Percentiles rank a stretch among this genome's conserved stretches.
Conservation (phyloP, 2,329 filamentous ascomycete genomes). For the Fusarium bactridioides region DNA sequence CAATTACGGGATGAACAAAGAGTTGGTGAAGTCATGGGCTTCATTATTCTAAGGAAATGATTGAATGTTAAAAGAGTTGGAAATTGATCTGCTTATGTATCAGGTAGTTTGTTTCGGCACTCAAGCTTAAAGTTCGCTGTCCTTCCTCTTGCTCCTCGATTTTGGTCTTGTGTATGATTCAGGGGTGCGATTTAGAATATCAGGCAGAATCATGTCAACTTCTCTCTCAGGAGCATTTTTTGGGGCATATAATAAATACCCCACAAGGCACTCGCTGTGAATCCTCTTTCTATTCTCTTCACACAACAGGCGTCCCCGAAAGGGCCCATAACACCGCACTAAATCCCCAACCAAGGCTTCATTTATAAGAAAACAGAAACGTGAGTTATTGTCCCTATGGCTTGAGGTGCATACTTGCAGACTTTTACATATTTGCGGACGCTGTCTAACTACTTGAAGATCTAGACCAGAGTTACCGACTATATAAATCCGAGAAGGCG, state of each 20-base stretch:
- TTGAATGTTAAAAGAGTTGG: accelerated
- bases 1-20: background rate
- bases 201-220: background rate
- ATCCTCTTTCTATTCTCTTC: background rate
- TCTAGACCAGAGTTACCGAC: background rate
- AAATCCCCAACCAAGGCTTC: background rate
- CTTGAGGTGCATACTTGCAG: background rate
- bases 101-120: background rate
- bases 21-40: background rate
- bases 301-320: background rate
- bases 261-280: background rate
- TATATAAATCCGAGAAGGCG: background rate
- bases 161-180: background rate
- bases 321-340: too few species aligned
- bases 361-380: background rate
- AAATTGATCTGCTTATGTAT: accelerated
- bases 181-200: background rate
- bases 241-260: background rate
- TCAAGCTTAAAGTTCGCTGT: background rate
- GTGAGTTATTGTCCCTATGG: too few species aligned
- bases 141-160: background rate
- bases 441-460: background rate
- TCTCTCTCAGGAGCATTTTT: background rate
- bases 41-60: background rate
- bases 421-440: background rate